phyloP scores from a whole-genome alignment of 2,329 filamentous ascomycete genomes.

The Venturia pyrina region DNA sequence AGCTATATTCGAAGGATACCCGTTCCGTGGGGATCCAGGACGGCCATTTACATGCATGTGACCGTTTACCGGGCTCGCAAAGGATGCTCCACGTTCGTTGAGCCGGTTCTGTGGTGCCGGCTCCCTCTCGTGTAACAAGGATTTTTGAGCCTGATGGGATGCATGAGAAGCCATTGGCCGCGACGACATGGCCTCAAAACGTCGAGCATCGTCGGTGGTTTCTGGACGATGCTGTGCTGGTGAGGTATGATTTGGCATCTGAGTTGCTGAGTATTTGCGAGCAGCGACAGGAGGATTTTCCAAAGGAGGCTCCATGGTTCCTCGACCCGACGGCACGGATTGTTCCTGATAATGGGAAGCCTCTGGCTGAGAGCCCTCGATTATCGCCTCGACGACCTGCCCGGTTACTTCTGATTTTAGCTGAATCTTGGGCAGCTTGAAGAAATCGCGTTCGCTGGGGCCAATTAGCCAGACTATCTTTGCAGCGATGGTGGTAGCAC shows the following conservation, averaged over 20 bases:
- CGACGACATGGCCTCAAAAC: background rate
- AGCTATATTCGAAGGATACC: slow-evolving; percentile 14
- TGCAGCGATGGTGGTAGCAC: background rate
- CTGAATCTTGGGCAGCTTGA: slow-evolving; percentile 29
- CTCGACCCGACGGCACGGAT: background rate
- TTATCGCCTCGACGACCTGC: slow-evolving; percentile 15
- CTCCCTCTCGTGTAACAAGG: background rate
- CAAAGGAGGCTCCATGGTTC: background rate
- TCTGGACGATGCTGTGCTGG: background rate
- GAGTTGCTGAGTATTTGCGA: background rate
- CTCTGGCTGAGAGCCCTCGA: slow-evolving; percentile 11
- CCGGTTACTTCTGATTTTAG: slow-evolving; percentile 25
- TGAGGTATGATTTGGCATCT: background rate
- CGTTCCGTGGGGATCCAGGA: background rate
- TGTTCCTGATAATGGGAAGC: slow-evolving; percentile 3
- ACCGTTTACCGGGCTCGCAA: slow-evolving; percentile 8
- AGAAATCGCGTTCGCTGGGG: slow-evolving; percentile 27
- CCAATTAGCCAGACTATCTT: slow-evolving; percentile 12
- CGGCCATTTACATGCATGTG: slow-evolving; percentile 1
- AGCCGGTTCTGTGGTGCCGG: slow-evolving; percentile 2
- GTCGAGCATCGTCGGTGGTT: background rate
- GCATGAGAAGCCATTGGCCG: background rate
- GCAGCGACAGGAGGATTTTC: background rate
- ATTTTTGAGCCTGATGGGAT: background rate
- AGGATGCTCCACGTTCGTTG: slow-evolving; percentile 1